phyloP scores from a whole-genome alignment of 345 rosid genomes.

The Hirschfeldia incana region DNA sequence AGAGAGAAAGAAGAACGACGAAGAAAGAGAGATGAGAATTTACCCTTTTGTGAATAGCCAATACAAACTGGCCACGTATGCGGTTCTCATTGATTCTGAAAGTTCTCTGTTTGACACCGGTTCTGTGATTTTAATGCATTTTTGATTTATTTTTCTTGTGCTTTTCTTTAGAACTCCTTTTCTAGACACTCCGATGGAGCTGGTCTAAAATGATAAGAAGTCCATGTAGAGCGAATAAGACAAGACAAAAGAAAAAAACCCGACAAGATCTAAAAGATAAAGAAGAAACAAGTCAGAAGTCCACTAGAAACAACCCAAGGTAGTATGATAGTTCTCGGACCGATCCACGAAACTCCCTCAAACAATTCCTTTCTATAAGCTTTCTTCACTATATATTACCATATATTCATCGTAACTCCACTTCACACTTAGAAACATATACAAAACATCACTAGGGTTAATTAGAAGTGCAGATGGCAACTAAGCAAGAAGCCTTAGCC shows the following conservation, averaged over 20 bases:
- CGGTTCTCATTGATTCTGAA: no score
- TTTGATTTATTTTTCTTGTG: no score
- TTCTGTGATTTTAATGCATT: no score
- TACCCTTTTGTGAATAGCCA: no score
- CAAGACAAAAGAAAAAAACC: conserved; percentile 8
- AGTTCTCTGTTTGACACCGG: no score
- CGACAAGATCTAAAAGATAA: conserved; percentile 12
- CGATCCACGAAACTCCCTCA: conserved; percentile 38
- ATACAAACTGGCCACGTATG: no score
- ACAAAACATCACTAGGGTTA: conserved; percentile 4
- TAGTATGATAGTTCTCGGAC: conserved; percentile 33
- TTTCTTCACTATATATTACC: conserved; percentile 24
- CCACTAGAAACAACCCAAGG: conserved; percentile 14
- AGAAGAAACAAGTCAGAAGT: conserved; percentile 18
- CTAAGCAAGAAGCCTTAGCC: conserved; percentile 45
- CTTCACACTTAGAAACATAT: conserved; percentile 23
- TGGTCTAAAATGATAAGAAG: conserved; percentile 1
- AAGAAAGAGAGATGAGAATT: no score
- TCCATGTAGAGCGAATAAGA: conserved; percentile 13
- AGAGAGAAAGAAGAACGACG: no score
- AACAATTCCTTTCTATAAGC: background rate
- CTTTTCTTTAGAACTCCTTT: no score
- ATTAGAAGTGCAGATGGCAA: conserved; percentile 30
- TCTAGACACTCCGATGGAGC: no score
- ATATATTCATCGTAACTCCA: conserved; percentile 22